Evolutionary conservation across 805 yeast genomes (phyloP).

Genomic region (Yarrowia sp.): DNA sequence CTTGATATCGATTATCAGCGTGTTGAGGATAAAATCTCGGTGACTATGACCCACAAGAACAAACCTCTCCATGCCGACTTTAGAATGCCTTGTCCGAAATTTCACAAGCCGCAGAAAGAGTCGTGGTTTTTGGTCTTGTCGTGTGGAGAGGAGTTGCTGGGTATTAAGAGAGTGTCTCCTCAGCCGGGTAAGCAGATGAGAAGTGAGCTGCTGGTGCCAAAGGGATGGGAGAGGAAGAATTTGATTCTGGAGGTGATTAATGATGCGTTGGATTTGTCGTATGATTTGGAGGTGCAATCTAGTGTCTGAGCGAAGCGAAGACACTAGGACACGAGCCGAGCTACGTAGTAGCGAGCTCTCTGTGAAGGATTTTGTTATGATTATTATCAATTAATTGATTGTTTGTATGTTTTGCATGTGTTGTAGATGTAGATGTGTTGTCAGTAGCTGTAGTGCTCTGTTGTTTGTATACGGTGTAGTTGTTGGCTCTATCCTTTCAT

Average conservation of each 20-base stretch:
- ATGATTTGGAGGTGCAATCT: conserved; percentile 25
- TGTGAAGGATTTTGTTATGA: too few relatives aligned
- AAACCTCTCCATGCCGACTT: conserved; percentile 48
- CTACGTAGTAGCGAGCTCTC: too few relatives aligned
- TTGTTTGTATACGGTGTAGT: too few relatives aligned
- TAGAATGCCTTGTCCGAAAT: conserved; percentile 70
- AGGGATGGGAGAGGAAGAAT: conserved; percentile 9
- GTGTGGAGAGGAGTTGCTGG: conserved; percentile 55
- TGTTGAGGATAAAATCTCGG: conserved; percentile 20
- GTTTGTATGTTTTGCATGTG: too few relatives aligned
- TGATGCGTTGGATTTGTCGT: conserved; percentile 32
- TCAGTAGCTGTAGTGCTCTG: too few relatives aligned
- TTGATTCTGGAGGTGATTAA: conserved; percentile 29
- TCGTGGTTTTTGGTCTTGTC: conserved; percentile 80
- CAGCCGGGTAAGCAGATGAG: conserved; percentile 19
- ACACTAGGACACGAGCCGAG: too few relatives aligned
- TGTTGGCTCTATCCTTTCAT: too few relatives aligned
- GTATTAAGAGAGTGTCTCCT: conserved; percentile 62
- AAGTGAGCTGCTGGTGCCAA: conserved; percentile 6
- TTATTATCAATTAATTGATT: too few relatives aligned
- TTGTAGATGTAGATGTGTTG: too few relatives aligned
- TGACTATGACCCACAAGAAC: conserved; percentile 32
- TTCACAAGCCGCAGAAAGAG: conserved; percentile 89
- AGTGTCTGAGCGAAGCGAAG: too few relatives aligned
- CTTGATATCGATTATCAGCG: conserved; percentile 42